Conservation (phyloP, 2,329 filamentous ascomycete genomes). For the Elsinoe batatas region DNA sequence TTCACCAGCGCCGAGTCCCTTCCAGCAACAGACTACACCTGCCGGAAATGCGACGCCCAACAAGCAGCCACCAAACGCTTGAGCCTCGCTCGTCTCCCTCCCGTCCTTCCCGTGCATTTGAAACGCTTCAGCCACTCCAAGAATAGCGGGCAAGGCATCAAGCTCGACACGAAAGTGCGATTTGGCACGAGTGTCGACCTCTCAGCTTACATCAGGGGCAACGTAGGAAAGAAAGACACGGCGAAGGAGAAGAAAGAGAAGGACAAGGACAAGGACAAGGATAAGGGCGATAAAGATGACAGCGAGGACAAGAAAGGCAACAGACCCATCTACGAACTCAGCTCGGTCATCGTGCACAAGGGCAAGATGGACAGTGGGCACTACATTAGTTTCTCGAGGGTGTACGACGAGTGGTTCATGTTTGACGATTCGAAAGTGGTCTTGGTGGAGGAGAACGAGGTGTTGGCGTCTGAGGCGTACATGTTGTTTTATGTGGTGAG, state of each 20-base stretch:
- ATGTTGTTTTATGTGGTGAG: constrained; percentile 63
- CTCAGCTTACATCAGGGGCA: constrained; percentile 61
- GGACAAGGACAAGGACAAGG: constrained; percentile 29
- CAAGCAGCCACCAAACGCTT: constrained; percentile 78
- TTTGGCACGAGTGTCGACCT: constrained; percentile 85
- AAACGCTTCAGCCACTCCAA: constrained; percentile 45
- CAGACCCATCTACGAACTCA: constrained; percentile 72
- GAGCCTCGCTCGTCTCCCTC: constrained; percentile 73
- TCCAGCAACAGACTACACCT: constrained; percentile 69
- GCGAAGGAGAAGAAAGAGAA: constrained; percentile 40
- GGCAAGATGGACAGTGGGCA: constrained; percentile 89
- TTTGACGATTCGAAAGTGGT: constrained; percentile 95
- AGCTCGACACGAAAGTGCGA: constrained; percentile 76
- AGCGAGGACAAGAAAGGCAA: constrained; percentile 7
- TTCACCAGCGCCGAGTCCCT: constrained; percentile 77
- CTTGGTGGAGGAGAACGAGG: constrained; percentile 70
- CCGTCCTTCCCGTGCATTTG: constrained; percentile 82
- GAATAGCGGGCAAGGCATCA: constrained; percentile 64
- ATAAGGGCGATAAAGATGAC: constrained; percentile 7
- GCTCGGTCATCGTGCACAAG: constrained; percentile 85
- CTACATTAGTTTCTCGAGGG: constrained; percentile 80
- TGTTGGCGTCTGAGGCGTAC: constrained; percentile 78
- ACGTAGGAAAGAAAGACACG: constrained; percentile 4
- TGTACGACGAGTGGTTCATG: constrained; percentile 82
- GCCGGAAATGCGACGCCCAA: constrained; percentile 62